These are phyloP conservation scores for Crithidia brevicula DNA, from an alignment of 208 protist genomes.

Conservation along the genomic window DNA sequence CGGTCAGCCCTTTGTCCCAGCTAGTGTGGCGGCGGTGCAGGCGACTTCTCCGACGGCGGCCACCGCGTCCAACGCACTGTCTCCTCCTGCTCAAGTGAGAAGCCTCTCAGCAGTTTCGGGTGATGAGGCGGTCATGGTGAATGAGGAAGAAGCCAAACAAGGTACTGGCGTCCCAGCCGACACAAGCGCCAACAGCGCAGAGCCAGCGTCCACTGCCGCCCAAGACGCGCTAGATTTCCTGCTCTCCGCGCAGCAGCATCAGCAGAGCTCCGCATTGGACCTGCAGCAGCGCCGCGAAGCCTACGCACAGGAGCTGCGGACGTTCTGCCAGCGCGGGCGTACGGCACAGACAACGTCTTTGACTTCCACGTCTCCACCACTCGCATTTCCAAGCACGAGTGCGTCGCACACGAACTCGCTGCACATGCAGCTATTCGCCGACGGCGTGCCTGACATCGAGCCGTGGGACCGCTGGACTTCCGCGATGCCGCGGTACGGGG, in stretches of 20 bases:
- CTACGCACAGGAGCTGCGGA: conserved; percentile 35
- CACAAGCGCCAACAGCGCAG: neutral
- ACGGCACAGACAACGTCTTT: neutral
- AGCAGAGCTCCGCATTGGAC: conserved; percentile 6
- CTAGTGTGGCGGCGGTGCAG: neutral
- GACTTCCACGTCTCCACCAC: neutral
- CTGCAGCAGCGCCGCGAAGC: conserved; percentile 23
- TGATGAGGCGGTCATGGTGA: too few species aligned
- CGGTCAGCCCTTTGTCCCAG: conserved; percentile 4
- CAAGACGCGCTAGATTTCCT: conserved; percentile 20
- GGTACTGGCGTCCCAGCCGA: neutral
- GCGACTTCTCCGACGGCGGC: too few species aligned
- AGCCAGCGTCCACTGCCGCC: neutral
- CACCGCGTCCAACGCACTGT: too few species aligned
- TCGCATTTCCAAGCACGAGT: conserved; percentile 3
- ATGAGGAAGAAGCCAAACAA: neutral
- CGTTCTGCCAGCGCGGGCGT: conserved; percentile 25
- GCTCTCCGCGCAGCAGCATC: conserved; percentile 7
- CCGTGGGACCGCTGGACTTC: conserved; percentile 85
- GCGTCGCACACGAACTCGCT: conserved; percentile 44
- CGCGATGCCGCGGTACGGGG: conserved; percentile 62
- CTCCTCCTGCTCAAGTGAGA: too few species aligned
- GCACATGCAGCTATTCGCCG: conserved; percentile 45
- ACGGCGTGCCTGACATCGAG: conserved; percentile 83
- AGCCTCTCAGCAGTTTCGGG: too few species aligned